Percentiles rank a stretch among this genome's conserved stretches.
phyloP scores from a whole-genome alignment of 352 stramenopile genomes.

The Phytophthora niederhauseri region DNA sequence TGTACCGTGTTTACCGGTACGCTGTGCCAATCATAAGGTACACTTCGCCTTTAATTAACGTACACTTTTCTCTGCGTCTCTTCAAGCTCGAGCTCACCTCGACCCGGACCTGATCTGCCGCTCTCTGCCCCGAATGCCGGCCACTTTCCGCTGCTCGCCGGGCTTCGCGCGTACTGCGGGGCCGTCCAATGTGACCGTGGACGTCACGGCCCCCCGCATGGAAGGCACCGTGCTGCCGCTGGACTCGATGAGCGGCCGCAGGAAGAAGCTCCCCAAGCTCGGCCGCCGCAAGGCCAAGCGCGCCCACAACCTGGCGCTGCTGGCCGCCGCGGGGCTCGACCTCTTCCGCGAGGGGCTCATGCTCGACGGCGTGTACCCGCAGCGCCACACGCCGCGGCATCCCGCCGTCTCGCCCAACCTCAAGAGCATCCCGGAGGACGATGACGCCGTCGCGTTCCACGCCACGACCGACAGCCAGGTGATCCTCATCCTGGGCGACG shows the following conservation, averaged over 20 bases:
- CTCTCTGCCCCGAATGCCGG: constrained; percentile 7
- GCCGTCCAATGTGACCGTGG: constrained; percentile 16
- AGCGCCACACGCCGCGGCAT: constrained; percentile 41
- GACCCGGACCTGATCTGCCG: neutral
- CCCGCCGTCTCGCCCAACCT: constrained; percentile 59
- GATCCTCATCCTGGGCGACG: constrained; percentile 57
- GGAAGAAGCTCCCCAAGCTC: constrained; percentile 13
- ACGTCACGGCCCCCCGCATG: constrained; percentile 32
- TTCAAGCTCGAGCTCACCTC: constrained; percentile 5
- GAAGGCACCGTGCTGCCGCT: constrained; percentile 51
- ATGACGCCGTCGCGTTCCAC: constrained; percentile 11
- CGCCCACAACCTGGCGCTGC: constrained; percentile 27
- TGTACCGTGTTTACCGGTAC: neutral
- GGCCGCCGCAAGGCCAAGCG: constrained; percentile 4
- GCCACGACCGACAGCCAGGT: constrained; percentile 40
- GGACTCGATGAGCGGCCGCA: constrained; percentile 43
- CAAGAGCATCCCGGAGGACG: constrained; percentile 57
- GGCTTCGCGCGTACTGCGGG: too few relatives aligned
- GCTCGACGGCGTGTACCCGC: constrained; percentile 53
- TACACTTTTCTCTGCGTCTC: constrained; percentile 7
- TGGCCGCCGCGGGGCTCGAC: constrained; percentile 61
- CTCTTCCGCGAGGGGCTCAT: constrained; percentile 68
- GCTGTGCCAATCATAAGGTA: neutral
- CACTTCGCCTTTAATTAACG: neutral
- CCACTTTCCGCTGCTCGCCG: neutral